These are phyloP conservation scores for Aspergillus fumigatus DNA, from an alignment of 2,329 filamentous ascomycete genomes.

Conservation along the genomic window DNA sequence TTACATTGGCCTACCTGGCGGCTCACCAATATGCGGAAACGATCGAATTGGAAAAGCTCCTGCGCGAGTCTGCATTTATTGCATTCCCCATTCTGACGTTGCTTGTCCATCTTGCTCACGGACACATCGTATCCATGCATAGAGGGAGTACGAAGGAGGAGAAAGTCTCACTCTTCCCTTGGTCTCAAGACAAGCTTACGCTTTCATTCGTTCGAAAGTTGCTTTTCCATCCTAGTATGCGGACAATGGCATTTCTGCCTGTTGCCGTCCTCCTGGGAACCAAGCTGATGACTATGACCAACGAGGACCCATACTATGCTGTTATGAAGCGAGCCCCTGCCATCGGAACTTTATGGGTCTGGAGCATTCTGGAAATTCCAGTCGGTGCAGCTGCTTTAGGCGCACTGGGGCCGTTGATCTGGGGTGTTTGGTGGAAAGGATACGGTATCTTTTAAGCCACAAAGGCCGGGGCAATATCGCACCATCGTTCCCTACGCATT, in stretches of 20 bases:
- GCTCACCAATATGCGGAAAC: constrained; percentile 45
- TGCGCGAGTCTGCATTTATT: constrained; percentile 33
- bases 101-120: constrained; percentile 43
- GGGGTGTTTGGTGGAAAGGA: constrained; percentile 51
- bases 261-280: constrained; percentile 52
- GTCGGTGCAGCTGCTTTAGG: constrained; percentile 61
- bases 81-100: constrained; percentile 42
- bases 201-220: constrained; percentile 25
- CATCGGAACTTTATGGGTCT: constrained; percentile 85
- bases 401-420: constrained; percentile 47
- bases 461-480: neutral
- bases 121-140: constrained; percentile 37
- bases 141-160: constrained; percentile 7
- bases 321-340: constrained; percentile 92
- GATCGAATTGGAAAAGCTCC: constrained; percentile 26
- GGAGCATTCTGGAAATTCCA: constrained; percentile 83
- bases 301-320: constrained; percentile 73
- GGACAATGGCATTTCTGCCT: constrained; percentile 32
- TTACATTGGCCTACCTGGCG: constrained; percentile 43
- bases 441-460: constrained; percentile 40
- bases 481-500: neutral
- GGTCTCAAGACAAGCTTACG: constrained; percentile 21
- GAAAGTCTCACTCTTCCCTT: constrained; percentile 22
- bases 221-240: constrained; percentile 30
- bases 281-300: constrained; percentile 78